Conservation (phyloP, 768 basidiomycete species). For the Mycena vulgaris region DNA sequence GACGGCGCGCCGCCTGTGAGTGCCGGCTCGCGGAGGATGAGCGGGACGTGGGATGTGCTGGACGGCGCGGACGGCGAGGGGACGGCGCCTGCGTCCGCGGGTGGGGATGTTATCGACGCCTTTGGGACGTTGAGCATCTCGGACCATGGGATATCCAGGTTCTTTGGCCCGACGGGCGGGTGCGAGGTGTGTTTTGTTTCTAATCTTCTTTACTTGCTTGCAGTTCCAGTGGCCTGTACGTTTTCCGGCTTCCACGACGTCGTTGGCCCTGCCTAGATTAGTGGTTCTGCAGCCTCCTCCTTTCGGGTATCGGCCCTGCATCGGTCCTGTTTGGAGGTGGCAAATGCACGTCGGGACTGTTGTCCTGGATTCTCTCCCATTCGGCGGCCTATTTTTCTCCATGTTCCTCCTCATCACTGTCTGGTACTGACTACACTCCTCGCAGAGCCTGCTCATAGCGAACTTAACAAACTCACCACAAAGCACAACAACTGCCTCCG, state of each 20-base stretch:
- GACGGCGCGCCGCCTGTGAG: constrained; percentile 3
- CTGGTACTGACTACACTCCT: background rate
- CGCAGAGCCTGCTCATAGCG: constrained; percentile 45
- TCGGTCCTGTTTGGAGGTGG: too few relatives aligned
- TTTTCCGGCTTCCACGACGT: too few relatives aligned
- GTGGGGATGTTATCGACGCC: constrained; percentile 64
- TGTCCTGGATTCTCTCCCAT: too few relatives aligned
- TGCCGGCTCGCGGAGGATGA: background rate
- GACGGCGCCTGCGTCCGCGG: constrained; percentile 29
- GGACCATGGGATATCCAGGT: constrained; percentile 72
- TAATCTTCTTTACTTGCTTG: constrained; percentile 8
- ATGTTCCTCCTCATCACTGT: constrained; percentile 36
- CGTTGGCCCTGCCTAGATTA: too few relatives aligned
- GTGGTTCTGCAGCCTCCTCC: too few relatives aligned
- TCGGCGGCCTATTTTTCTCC: too few relatives aligned
- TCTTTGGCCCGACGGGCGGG: constrained; percentile 79
- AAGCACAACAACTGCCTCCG: constrained; percentile 12
- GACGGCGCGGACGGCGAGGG: constrained; percentile 21
- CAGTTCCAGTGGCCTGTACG: background rate
- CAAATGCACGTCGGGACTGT: too few relatives aligned
- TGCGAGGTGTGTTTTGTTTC: constrained; percentile 67
- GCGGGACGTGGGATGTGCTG: constrained; percentile 25
- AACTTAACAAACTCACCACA: constrained; percentile 25
- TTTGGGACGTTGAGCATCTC: constrained; percentile 75
- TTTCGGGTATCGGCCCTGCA: too few relatives aligned